phyloP scores from a whole-genome alignment of 164 flowering plant genomes.

The Saururus chinensis region DNA sequence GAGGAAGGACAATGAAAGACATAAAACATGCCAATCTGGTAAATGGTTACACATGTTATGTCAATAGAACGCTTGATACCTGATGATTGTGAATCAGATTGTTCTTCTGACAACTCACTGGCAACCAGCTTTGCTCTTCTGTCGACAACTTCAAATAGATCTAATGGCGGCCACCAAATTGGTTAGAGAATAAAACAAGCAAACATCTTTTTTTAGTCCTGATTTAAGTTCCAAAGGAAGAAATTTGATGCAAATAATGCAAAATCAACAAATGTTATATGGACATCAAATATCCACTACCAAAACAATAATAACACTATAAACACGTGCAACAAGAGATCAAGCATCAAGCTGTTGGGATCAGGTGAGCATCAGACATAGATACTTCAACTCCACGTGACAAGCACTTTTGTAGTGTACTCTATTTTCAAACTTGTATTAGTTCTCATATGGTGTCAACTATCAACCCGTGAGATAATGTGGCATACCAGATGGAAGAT shows the following conservation, averaged over 20 bases:
- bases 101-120: constrained; percentile 70
- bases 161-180: constrained; percentile 22
- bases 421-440: no score
- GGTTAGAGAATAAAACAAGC: not conserved
- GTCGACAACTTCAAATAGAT: constrained; percentile 92
- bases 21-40: not conserved
- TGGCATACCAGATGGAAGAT: no score
- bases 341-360: not conserved
- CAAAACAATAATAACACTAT: not conserved
- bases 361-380: not conserved
- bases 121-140: constrained; percentile 91
- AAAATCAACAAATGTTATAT: not conserved
- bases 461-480: no score
- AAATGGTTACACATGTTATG: not conserved
- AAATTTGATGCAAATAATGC: not conserved
- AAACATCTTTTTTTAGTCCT: not conserved
- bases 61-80: constrained; percentile 35
- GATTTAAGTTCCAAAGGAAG: not conserved
- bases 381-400: no score
- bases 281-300: not conserved
- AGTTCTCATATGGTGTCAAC: no score
- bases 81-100: constrained; percentile 35
- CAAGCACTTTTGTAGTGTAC: no score
- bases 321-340: not conserved
- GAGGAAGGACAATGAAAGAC: not conserved